Evolutionary conservation across 805 yeast genomes (phyloP).

Genomic region (Lachancea mirantina): DNA sequence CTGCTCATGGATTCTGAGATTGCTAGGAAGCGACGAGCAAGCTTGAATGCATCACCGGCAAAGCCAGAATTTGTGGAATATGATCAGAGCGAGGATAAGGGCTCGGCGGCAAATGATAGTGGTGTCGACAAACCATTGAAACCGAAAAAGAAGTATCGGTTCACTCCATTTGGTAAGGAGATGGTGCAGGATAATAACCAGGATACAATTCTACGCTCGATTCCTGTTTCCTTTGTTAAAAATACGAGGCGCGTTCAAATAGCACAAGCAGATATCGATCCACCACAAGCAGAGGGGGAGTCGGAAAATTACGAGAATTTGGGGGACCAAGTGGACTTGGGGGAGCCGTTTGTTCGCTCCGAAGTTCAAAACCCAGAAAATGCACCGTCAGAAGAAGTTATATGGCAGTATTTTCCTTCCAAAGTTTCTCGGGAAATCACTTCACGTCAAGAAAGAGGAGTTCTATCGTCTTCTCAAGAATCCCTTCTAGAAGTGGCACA

Average conservation of each 20-base stretch:
- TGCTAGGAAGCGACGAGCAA: slow-evolving; percentile 18
- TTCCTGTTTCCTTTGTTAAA: slow-evolving; percentile 27
- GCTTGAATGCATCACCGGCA: slow-evolving; percentile 17
- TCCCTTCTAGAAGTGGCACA: slow-evolving; percentile 3
- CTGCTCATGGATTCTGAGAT: slow-evolving; percentile 21
- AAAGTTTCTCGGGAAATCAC: slow-evolving; percentile 11
- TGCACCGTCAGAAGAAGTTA: slow-evolving; percentile 24
- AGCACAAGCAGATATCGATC: slow-evolving; percentile 8
- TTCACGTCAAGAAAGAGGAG: slow-evolving; percentile 2
- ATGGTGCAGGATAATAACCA: slow-evolving; percentile 9
- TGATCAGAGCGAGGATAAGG: not conserved
- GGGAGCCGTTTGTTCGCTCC: slow-evolving; percentile 1
- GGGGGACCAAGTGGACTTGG: not conserved
- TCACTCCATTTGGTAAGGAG: slow-evolving; percentile 25
- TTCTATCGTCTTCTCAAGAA: slow-evolving; percentile 5
- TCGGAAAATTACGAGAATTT: slow-evolving; percentile 3
- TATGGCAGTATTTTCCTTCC: slow-evolving; percentile 28
- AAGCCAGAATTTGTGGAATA: slow-evolving; percentile 4
- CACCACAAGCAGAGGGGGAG: slow-evolving; percentile 4
- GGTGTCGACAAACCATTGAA: slow-evolving; percentile 6
- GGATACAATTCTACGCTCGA: slow-evolving; percentile 18
- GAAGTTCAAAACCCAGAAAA: slow-evolving; percentile 2
- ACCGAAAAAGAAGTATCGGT: slow-evolving; percentile 20
- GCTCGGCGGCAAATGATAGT: slow-evolving; percentile 17
- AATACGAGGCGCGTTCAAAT: slow-evolving; percentile 12